Percentiles rank a stretch among this genome's conserved stretches.
phyloP scores from a whole-genome alignment of 352 stramenopile genomes.

The Pythium biforme region DNA sequence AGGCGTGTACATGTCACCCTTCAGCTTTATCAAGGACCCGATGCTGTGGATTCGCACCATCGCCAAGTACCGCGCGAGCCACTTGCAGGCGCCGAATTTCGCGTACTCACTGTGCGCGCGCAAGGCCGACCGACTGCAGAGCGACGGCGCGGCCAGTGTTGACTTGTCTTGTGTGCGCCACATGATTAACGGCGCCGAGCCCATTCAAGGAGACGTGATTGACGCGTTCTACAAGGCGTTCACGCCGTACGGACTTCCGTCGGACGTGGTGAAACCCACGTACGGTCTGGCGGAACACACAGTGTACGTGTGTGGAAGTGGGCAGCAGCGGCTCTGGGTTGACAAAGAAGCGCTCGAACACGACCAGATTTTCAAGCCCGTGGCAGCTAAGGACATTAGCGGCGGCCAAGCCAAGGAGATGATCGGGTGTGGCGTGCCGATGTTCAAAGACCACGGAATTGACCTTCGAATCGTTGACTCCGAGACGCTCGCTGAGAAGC shows the following conservation, averaged over 20 bases:
- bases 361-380: constrained; percentile 47
- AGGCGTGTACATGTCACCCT: constrained; percentile 97
- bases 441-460: constrained; percentile 78
- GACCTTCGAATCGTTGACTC: constrained; percentile 94
- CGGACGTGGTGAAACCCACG: constrained; percentile 93
- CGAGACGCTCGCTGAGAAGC: constrained; percentile 46
- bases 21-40: constrained; percentile 97
- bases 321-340: constrained; percentile 86
- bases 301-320: constrained; percentile 96
- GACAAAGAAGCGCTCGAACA: constrained; percentile 90
- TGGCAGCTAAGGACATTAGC: constrained; percentile 18
- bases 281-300: constrained; percentile 99
- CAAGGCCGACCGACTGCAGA: constrained; percentile 84
- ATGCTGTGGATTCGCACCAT: constrained; percentile 94
- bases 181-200: constrained; percentile 98
- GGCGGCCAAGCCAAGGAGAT: constrained; percentile 62
- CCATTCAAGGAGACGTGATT: constrained; percentile 90
- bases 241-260: constrained; percentile 76
- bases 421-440: constrained; percentile 94
- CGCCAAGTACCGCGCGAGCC: constrained; percentile 89
- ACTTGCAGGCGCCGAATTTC: constrained; percentile 99
- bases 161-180: constrained; percentile 94
- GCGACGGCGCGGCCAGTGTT: constrained; percentile 33
- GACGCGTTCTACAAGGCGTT: constrained; percentile 91
- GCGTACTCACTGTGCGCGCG: constrained; percentile 95